Evolutionary conservation across 352 stramenopile genomes (phyloP), one percentile per base, ranked within the genome.

Genomic region (Pythium grandisporangium): DNA sequence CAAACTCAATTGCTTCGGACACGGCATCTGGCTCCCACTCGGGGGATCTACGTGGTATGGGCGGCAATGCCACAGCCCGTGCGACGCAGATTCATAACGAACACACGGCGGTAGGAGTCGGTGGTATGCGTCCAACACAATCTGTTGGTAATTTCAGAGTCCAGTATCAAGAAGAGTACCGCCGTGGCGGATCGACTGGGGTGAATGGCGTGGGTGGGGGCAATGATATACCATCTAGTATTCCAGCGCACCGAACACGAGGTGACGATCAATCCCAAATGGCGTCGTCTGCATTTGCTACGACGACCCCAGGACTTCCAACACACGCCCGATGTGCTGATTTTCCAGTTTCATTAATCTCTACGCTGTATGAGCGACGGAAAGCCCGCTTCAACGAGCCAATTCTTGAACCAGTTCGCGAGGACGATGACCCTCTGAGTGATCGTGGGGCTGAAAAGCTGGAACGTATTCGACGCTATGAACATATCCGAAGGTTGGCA

Each of bases 121-220:
- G 59, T 48, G 47, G 63, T 45, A 60, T 89, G 39, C 64, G 78
- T 21, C 72, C 75, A 19, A 64, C 69, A 6, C 56, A 74, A 26
- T 92, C 78, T 3, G 69, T 92, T 12, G 78, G 73, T 1, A 88
- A 92, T 32, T 85, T 89, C n/a, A 63, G 66, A 7, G 59, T 66
- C 4, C 22, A 37, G 41, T 83, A 81, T 38, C 61, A 79, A 50
- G 61, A 82, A 4, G 71, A 84, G 2, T 61, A 70, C 22, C 54
- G 11, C 4, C 22, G 6, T 34, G 40, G 14, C 25, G 44, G 25
- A 7, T 20, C 26, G 13, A 16, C 30, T 26, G 14, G 17, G 32
- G 33, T 17, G 27, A 36, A 50, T 23, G 33, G 12, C 8, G 10
- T 27, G 20, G 30, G 34, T 30, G 16, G 43, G 32, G 21, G 42